A percentile compares a stretch with the other conserved stretches of the same genome.
phyloP scores from a whole-genome alignment of 768 basidiomycete species.

The Antrodiella citrinella region DNA sequence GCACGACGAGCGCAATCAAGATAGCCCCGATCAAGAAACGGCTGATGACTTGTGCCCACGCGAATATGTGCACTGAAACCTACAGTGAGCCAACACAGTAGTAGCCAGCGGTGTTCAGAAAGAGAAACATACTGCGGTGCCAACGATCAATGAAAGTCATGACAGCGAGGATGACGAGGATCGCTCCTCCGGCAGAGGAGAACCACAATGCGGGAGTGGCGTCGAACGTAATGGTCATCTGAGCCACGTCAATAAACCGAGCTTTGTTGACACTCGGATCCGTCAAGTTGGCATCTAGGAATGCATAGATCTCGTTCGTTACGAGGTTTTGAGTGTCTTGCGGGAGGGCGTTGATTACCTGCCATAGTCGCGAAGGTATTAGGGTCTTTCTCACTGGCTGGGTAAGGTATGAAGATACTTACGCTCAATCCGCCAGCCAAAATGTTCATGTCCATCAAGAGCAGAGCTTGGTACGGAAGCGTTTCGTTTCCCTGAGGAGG shows the following conservation, averaged over 20 bases:
- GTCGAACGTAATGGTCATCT: not conserved
- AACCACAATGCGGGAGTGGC: not conserved
- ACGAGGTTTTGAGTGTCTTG: not conserved
- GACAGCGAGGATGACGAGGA: not conserved
- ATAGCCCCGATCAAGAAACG: not conserved
- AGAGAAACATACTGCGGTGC: not conserved
- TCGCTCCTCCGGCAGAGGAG: not conserved
- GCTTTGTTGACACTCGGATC: not conserved
- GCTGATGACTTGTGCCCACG: not conserved
- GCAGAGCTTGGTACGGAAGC: not conserved
- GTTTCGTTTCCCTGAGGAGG: not conserved
- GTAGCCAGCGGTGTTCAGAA: too few species aligned
- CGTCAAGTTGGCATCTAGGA: not conserved
- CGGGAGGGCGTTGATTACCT: not conserved
- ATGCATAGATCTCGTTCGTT: not conserved
- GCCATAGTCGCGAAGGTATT: too few species aligned
- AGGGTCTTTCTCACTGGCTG: too few species aligned
- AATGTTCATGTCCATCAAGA: not conserved
- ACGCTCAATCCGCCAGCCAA: not conserved
- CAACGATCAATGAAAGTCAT: not conserved
- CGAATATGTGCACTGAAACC: not conserved
- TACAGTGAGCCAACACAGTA: too few species aligned
- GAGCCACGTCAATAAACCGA: not conserved
- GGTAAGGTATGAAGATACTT: too few species aligned
- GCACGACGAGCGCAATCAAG: not conserved